phyloP scores from a whole-genome alignment of 164 flowering plant species.

The Nelumbo lutea region DNA sequence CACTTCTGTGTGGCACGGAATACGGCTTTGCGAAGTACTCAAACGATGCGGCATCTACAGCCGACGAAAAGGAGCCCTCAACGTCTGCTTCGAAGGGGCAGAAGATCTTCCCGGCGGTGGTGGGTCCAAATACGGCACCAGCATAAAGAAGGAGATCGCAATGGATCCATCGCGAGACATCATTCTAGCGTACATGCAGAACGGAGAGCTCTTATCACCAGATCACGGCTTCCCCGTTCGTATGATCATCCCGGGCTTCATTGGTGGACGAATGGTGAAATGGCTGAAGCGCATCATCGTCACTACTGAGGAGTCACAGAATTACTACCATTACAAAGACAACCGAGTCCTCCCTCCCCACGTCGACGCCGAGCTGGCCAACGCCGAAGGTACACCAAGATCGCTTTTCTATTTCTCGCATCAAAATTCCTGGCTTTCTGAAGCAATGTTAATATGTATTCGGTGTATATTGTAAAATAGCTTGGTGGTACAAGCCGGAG shows the following conservation, averaged over 20 bases:
- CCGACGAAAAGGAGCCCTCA: slow-evolving; percentile 48
- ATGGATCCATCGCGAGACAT: slow-evolving; percentile 87
- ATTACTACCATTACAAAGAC: slow-evolving; percentile 73
- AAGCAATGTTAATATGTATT: not conserved
- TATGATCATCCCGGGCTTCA: slow-evolving; percentile 87
- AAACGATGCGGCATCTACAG: slow-evolving; percentile 63
- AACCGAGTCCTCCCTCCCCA: slow-evolving; percentile 87
- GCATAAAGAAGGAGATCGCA: slow-evolving; percentile 54
- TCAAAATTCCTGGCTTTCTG: too few relatives aligned
- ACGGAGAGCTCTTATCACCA: slow-evolving; percentile 67
- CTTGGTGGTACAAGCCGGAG: slow-evolving; percentile 99
- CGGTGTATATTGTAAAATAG: slow-evolving; percentile 25
- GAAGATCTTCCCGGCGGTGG: slow-evolving; percentile 97
- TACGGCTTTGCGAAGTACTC: slow-evolving; percentile 50
- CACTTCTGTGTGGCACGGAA: slow-evolving; percentile 92
- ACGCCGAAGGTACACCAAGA: slow-evolving; percentile 56
- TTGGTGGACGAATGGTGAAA: slow-evolving; percentile 97
- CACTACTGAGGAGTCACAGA: slow-evolving; percentile 60
- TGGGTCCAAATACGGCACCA: slow-evolving; percentile 91
- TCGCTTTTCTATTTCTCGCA: not conserved
- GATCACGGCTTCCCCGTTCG: slow-evolving; percentile 94
- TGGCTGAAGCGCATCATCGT: slow-evolving; percentile 84
- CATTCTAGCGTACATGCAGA: slow-evolving; percentile 88
- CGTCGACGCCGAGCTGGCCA: slow-evolving; percentile 90
- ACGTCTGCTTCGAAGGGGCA: slow-evolving; percentile 92